A percentile compares a stretch with the other conserved stretches of the same genome.
Conservation (phyloP, 1,284 basidiomycete species). For the Cutaneotrichosporon spelunceum region DNA sequence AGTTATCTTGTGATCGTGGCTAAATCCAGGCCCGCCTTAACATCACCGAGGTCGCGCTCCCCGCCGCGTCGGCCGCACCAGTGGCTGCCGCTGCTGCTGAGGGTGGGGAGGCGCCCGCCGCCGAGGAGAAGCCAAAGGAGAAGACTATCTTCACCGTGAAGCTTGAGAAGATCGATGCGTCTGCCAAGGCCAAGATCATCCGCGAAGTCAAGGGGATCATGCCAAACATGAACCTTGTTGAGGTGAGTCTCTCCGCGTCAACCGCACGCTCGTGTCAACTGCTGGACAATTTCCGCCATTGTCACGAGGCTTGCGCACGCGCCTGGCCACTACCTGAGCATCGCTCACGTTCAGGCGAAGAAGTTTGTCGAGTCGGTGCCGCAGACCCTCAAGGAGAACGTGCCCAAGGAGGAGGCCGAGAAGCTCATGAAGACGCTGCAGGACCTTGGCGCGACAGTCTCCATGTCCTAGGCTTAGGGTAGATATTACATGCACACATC, state of each 20-base stretch:
- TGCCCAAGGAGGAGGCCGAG: conserved; percentile 96
- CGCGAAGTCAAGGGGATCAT: conserved; percentile 94
- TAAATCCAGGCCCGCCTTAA: conserved; percentile 74
- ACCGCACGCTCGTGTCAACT: background rate
- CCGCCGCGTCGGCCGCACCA: conserved; percentile 64
- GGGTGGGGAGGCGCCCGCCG: conserved; percentile 52
- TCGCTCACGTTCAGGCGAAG: conserved; percentile 69
- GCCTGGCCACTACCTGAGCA: background rate
- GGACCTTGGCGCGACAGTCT: conserved; percentile 81
- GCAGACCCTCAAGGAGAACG: conserved; percentile 89
- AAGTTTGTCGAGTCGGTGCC: conserved; percentile 98
- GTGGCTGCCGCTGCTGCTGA: conserved; percentile 58
- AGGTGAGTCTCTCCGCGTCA: conserved; percentile 60
- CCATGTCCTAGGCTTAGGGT: conserved; percentile 52
- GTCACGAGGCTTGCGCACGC: background rate
- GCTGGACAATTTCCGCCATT: background rate
- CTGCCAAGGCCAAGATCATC: conserved; percentile 94
- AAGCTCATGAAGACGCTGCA: conserved; percentile 90
- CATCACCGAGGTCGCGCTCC: conserved; percentile 97
- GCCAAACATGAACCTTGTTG: conserved; percentile 90
- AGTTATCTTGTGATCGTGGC: background rate
- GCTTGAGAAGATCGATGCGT: conserved; percentile 85
- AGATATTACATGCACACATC: conserved; percentile 24
- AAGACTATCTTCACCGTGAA: conserved; percentile 97
- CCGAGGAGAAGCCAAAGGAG: conserved; percentile 88